These are phyloP conservation scores for Nannizziopsis arthrosporioides DNA, from an alignment of 2,329 filamentous ascomycete genomes.

Conservation along the genomic window DNA sequence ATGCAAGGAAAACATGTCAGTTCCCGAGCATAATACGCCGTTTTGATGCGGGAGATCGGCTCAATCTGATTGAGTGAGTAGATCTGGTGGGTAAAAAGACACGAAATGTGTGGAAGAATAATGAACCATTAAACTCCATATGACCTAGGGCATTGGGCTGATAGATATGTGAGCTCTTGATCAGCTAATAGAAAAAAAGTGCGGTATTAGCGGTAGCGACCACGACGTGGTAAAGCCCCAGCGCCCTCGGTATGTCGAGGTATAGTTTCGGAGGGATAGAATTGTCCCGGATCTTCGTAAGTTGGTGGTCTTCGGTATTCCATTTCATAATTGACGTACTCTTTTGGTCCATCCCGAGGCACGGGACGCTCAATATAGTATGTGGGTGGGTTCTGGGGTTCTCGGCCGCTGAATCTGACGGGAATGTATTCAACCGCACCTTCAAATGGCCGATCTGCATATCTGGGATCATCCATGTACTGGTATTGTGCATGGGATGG, in stretches of 20 bases:
- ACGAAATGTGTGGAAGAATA: neutral
- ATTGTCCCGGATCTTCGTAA: constrained; percentile 15
- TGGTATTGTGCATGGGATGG: constrained; percentile 17
- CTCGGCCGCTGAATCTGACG: constrained; percentile 17
- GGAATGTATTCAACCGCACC: constrained; percentile 20
- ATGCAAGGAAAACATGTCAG: too few relatives aligned
- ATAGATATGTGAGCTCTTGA: constrained; percentile 1
- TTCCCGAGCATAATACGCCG: too few relatives aligned
- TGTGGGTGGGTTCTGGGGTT: constrained; percentile 14
- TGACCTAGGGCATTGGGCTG: neutral
- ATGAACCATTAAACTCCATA: neutral
- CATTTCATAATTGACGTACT: constrained; percentile 17
- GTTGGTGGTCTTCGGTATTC: constrained; percentile 15
- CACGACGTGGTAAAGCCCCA: constrained; percentile 11
- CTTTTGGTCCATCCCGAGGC: constrained; percentile 15
- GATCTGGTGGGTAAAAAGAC: too few relatives aligned
- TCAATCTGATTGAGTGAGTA: too few relatives aligned
- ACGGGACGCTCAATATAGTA: constrained; percentile 21
- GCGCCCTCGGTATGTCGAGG: constrained; percentile 11
- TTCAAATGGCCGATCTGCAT: constrained; percentile 16
- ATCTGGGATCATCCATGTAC: constrained; percentile 19
- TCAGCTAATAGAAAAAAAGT: neutral
- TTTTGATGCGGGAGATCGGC: too few relatives aligned
- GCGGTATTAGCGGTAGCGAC: constrained; percentile 14
- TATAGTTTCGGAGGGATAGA: constrained; percentile 11